A percentile compares a stretch with the other conserved stretches of the same genome.
Conservation (phyloP, 805 yeast genomes). For the Kodamaea hsintzibuensis region DNA sequence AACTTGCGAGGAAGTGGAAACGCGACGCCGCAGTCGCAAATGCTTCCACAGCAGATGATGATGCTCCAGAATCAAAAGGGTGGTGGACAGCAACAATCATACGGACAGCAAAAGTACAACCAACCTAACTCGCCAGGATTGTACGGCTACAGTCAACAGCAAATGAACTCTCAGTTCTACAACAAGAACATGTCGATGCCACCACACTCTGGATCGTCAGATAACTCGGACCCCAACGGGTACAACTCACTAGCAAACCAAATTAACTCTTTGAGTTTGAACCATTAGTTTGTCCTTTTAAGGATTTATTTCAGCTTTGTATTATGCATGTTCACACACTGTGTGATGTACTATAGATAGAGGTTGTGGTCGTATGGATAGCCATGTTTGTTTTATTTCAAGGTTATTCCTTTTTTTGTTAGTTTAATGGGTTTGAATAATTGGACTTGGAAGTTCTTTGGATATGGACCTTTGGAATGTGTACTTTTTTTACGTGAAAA, state of each 20-base stretch:
- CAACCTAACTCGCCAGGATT: constrained; percentile 27
- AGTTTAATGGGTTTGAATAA: not conserved
- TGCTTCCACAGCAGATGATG: constrained; percentile 25
- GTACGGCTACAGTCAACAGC: constrained; percentile 19
- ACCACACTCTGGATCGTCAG: not conserved
- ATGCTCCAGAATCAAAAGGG: constrained; percentile 20
- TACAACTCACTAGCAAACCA: constrained; percentile 25
- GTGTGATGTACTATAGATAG: constrained; percentile 6
- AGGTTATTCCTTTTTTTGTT: constrained; percentile 2
- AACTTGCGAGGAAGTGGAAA: constrained; percentile 17
- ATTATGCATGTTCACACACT: constrained; percentile 5
- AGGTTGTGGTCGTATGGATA: not conserved
- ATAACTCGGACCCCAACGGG: not conserved
- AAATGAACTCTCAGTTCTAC: constrained; percentile 1
- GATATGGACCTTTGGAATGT: not conserved
- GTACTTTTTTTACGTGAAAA: constrained; percentile 5
- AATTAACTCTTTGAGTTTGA: constrained; percentile 35
- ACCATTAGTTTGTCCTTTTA: not conserved
- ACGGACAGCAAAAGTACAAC: constrained; percentile 17
- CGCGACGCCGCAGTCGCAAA: constrained; percentile 19
- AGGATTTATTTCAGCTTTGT: constrained; percentile 3
- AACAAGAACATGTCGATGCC: constrained; percentile 10
- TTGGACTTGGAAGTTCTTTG: not conserved
- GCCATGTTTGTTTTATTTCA: constrained; percentile 2
- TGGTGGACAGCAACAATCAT: constrained; percentile 15